phyloP scores from a whole-genome alignment of 2,329 filamentous ascomycete genomes.

The Ceratocystis cubensis region DNA sequence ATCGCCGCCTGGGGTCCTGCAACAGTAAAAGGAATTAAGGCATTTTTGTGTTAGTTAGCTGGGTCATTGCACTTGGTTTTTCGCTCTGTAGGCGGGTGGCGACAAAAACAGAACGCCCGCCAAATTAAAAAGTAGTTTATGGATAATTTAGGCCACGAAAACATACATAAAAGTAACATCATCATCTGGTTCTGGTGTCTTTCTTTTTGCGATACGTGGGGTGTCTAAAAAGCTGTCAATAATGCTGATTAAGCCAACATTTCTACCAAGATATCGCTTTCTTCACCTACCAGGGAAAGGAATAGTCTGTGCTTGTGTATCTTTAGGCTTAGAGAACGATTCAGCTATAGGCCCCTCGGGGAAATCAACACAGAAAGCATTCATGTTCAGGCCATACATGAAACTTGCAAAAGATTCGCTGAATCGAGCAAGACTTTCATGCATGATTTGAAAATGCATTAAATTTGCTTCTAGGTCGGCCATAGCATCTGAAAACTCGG shows the following conservation, averaged over 20 bases:
- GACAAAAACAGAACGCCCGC: conserved; percentile 3
- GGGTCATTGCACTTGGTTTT: neutral
- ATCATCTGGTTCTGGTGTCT: conserved; percentile 34
- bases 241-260: neutral
- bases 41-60: neutral
- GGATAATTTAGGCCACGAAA: neutral
- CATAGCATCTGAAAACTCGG: conserved; percentile 85
- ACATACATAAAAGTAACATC: conserved; percentile 79
- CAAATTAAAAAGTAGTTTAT: neutral
- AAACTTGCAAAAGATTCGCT: conserved; percentile 94
- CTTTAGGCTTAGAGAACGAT: conserved; percentile 59
- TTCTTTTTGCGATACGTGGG: conserved; percentile 21
- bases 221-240: conserved; percentile 20
- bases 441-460: conserved; percentile 93
- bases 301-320: conserved; percentile 32
- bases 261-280: no score
- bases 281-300: conserved; percentile 11
- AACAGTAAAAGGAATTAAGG: conserved; percentile 22
- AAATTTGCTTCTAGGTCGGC: conserved; percentile 94
- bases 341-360: conserved; percentile 81
- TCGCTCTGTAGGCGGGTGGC: neutral
- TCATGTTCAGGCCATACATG: conserved; percentile 95
- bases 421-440: conserved; percentile 85
- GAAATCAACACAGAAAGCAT: conserved; percentile 96
- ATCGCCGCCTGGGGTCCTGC: conserved; percentile 76